These are phyloP conservation scores for Pterothamnion heteromorphum DNA, from an alignment of 31 red algal species.

Conservation along the genomic window DNA sequence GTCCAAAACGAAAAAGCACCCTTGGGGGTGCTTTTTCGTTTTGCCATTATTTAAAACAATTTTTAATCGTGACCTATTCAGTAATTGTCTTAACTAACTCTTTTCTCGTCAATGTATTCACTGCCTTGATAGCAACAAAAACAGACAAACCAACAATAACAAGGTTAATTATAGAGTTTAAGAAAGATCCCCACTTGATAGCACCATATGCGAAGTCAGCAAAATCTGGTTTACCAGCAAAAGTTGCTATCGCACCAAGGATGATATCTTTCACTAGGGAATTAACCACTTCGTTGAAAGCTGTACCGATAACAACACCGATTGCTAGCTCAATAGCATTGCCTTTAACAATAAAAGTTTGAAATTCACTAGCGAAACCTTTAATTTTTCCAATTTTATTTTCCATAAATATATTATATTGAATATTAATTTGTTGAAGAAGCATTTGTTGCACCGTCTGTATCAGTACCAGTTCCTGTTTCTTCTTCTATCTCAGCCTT, in stretches of 20 bases:
- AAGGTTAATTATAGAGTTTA: neutral
- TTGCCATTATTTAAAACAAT: too few relatives aligned
- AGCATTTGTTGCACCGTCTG: too few relatives aligned
- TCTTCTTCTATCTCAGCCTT: too few relatives aligned
- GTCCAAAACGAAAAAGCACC: too few relatives aligned
- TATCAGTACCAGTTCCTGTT: too few relatives aligned
- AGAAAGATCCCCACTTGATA: neutral
- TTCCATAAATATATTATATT: too few relatives aligned
- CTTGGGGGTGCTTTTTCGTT: too few relatives aligned
- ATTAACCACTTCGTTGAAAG: neutral
- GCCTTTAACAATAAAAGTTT: neutral
- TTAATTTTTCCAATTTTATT: too few relatives aligned
- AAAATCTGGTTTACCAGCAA: neutral
- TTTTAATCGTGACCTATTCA: too few relatives aligned
- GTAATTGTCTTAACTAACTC: too few relatives aligned
- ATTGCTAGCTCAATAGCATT: neutral
- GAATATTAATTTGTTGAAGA: too few relatives aligned
- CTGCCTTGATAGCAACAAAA: neutral
- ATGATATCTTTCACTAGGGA: neutral
- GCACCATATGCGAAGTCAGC: neutral
- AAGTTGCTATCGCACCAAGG: neutral
- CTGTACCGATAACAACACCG: neutral
- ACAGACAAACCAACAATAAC: neutral
- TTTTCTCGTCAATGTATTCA: slow-evolving; percentile 7
- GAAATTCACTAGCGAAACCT: too few relatives aligned